Evolutionary conservation across 257 asterid genomes (phyloP).

Genomic region (Rauvolfia tetraphylla): DNA sequence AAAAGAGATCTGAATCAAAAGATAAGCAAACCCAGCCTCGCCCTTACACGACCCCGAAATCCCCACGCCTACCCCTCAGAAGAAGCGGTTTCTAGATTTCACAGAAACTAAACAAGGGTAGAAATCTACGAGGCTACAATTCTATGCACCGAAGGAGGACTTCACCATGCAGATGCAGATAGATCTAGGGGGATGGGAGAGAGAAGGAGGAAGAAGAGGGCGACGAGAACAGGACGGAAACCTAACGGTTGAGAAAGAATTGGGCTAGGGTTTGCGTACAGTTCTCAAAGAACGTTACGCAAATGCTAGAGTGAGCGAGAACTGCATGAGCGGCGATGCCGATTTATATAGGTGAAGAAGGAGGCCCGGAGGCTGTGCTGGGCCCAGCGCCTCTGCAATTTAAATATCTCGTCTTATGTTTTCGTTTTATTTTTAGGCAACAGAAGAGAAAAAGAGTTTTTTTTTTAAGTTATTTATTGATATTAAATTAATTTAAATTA

Average conservation of each 20-base stretch:
- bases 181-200: neutral
- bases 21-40: conserved; percentile 43
- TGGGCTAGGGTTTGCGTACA: conserved; percentile 11
- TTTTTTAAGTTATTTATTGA: too few species aligned
- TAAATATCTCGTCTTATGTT: neutral
- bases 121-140: conserved; percentile 18
- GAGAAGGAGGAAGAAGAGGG: neutral
- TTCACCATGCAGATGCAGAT: conserved; percentile 61
- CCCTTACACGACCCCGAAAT: conserved; percentile 44
- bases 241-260: conserved; percentile 31
- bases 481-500: too few species aligned
- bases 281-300: conserved; percentile 23
- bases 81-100: conserved; percentile 33
- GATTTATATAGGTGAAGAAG: conserved; percentile 43
- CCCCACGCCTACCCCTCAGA: conserved; percentile 97
- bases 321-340: conserved; percentile 50
- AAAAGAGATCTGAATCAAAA: conserved; percentile 60
- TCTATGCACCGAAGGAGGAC: conserved; percentile 30
- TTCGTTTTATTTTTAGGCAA: neutral
- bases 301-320: conserved; percentile 62
- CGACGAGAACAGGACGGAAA: neutral
- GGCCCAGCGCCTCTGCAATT: conserved; percentile 2
- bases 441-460: too few species aligned
- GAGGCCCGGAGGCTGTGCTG: conserved; percentile 21
- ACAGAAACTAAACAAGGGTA: neutral